Base-by-base conservation (phyloP, 2,329 filamentous ascomycete species). In the Trichophaea hybrida region DNA sequence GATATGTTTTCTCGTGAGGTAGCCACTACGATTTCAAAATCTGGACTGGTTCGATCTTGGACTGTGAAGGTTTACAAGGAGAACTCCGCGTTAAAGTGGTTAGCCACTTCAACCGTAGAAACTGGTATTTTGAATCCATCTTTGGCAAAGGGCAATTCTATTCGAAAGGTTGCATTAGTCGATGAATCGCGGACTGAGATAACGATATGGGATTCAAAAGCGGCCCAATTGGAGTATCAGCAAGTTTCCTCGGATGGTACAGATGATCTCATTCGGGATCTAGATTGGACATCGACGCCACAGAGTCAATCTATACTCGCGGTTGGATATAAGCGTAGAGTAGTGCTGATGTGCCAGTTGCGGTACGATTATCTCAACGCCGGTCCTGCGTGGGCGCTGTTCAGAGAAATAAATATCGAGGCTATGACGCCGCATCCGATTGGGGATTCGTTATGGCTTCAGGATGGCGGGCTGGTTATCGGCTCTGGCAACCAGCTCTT, bases 251-350 rank as follows among this genome's bases (percentile, higher is more conserved):
- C 37, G 10, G 59, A 62, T 32, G 79, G 84, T 64, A 77, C 78
- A 10, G 79, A 85, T 61, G 85, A 93, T 67, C 79, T 78, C 5
- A 88, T 96, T 44, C 82, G 85, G 64, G 90, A 95, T 71, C 79
- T 96, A 10, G 89, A 95, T 71, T 96, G 91, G 91, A 91, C 89
- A 0, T 91, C 87, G 2, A 95, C 90, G 0, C 88, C 88, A 0
- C 88, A 94, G 70, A 83, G 82, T 53, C 88, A 95, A 69, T 91
- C 87, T 1, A 89, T 96, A 58, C 76, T 96, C 17, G 88, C 90
- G 0, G 87, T 96, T n/a, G 89, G 90, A 0, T 95, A 95, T 69
- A 84, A 85, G n/a, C 86, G 90, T 65, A 82, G 85, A 59, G 84
- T 96, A 4, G 73, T 94, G 34, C 76, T 96, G 1, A 78, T 95